These are phyloP conservation scores for Suhomyces coccinellae DNA, from an alignment of 1,139 yeast genomes.

Conservation along the genomic window DNA sequence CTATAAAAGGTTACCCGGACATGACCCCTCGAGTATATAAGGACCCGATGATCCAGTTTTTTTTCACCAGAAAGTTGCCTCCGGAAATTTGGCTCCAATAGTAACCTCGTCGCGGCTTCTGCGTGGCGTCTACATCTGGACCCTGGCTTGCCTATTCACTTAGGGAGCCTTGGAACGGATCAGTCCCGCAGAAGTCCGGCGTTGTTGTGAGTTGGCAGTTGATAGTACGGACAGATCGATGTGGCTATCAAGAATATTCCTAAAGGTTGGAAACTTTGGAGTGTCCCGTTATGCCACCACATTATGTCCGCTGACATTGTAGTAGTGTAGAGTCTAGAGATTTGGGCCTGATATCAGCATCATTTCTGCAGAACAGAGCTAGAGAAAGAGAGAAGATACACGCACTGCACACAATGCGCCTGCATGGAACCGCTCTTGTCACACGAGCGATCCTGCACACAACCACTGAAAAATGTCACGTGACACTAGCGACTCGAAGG, in stretches of 20 bases:
- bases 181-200: constrained; percentile 14
- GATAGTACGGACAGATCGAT: constrained; percentile 48
- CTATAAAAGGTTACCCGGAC: constrained; percentile 17
- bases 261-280: constrained; percentile 38
- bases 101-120: constrained; percentile 5
- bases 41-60: constrained; percentile 10
- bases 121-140: constrained; percentile 7
- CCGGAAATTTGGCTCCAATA: constrained; percentile 38
- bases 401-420: too few species aligned
- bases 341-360: too few species aligned
- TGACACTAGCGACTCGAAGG: too few species aligned
- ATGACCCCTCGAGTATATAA: constrained; percentile 8
- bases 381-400: too few species aligned
- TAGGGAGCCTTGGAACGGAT: constrained; percentile 40
- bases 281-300: constrained; percentile 64
- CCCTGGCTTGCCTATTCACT: constrained; percentile 49
- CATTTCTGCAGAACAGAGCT: too few species aligned
- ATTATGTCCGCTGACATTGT: too few species aligned
- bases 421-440: too few species aligned
- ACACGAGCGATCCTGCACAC: too few species aligned
- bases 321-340: background rate
- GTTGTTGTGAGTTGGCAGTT: constrained; percentile 37
- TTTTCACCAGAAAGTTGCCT: constrained; percentile 40
- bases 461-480: too few species aligned
- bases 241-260: constrained; percentile 53